A percentile compares a stretch with the other conserved stretches of the same genome.
These are phyloP conservation scores for Xenoacremonium recifei DNA, from an alignment of 2,329 filamentous ascomycete genomes.

Conservation along the genomic window DNA sequence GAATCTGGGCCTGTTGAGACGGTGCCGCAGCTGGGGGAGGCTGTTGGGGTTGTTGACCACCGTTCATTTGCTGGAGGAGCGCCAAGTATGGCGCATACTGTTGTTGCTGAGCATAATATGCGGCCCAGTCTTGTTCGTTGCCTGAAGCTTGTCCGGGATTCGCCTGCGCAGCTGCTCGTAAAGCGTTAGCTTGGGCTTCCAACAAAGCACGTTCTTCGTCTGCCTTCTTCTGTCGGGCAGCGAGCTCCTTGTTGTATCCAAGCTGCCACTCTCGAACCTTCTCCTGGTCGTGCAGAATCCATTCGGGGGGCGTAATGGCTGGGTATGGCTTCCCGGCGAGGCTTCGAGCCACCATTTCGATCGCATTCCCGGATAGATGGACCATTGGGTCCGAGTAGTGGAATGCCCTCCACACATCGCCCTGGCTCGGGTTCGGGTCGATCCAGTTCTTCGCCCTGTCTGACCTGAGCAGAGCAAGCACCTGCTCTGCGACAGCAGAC, in stretches of 20 bases:
- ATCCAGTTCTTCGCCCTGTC: slow-evolving; percentile 43
- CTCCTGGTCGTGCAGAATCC: slow-evolving; percentile 46
- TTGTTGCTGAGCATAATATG: slow-evolving; percentile 42
- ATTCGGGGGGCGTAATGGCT: slow-evolving; percentile 50
- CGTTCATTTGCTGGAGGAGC: slow-evolving; percentile 39
- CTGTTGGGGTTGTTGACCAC: slow-evolving; percentile 26
- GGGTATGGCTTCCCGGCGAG: slow-evolving; percentile 49
- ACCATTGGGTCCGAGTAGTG: slow-evolving; percentile 43
- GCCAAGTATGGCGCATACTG: slow-evolving; percentile 43
- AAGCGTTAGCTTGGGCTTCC: slow-evolving; percentile 31
- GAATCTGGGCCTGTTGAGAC: slow-evolving; percentile 24
- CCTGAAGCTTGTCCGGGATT: slow-evolving; percentile 12
- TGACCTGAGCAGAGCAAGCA: slow-evolving; percentile 43
- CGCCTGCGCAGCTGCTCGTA: slow-evolving; percentile 19
- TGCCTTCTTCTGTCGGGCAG: slow-evolving; percentile 37
- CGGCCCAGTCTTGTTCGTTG: slow-evolving; percentile 35
- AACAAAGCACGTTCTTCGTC: slow-evolving; percentile 36
- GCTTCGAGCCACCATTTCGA: slow-evolving; percentile 42
- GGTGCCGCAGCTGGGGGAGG: slow-evolving; percentile 17
- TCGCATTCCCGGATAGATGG: slow-evolving; percentile 39
- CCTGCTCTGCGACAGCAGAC: slow-evolving; percentile 38
- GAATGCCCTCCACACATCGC: slow-evolving; percentile 28
- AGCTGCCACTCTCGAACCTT: slow-evolving; percentile 53
- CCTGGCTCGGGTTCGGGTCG: slow-evolving; percentile 38
- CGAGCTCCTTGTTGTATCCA: slow-evolving; percentile 43